Evolutionary conservation across 352 stramenopile genomes (phyloP).

Genomic region (Pythium guiyangense): DNA sequence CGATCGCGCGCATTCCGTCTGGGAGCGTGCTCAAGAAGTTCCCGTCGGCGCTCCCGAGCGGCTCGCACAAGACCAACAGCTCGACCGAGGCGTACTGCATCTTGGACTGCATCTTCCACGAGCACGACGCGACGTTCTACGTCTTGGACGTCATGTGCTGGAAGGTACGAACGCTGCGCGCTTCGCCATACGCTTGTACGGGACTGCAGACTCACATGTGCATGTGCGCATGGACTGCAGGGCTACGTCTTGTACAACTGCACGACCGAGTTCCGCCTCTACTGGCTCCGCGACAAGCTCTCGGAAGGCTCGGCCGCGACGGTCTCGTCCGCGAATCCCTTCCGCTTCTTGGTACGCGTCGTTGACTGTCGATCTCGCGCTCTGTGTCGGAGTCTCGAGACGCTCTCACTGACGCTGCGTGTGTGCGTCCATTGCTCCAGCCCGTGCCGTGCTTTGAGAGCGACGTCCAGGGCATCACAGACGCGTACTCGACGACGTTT

Average conservation of each 20-base stretch:
- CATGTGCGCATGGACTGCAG: slow-evolving; percentile 16
- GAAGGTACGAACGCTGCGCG: slow-evolving; percentile 71
- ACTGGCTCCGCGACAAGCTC: slow-evolving; percentile 91
- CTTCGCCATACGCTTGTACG: too few species aligned
- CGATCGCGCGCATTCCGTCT: slow-evolving; percentile 71
- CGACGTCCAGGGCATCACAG: slow-evolving; percentile 61
- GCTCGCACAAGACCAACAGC: slow-evolving; percentile 74
- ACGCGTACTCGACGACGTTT: slow-evolving; percentile 76
- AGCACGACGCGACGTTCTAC: slow-evolving; percentile 86
- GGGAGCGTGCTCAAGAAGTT: slow-evolving; percentile 86
- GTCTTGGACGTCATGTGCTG: slow-evolving; percentile 93
- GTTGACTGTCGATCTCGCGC: neutral
- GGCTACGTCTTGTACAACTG: slow-evolving; percentile 91
- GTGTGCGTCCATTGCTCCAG: slow-evolving; percentile 24
- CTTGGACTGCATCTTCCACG: slow-evolving; percentile 91
- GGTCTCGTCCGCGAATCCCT: slow-evolving; percentile 60
- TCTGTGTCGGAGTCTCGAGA: neutral
- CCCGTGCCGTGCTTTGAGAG: slow-evolving; percentile 85
- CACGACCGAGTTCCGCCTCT: slow-evolving; percentile 90
- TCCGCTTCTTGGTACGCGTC: slow-evolving; percentile 58
- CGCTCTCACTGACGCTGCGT: neutral
- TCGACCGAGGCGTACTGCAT: slow-evolving; percentile 81
- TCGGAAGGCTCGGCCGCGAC: slow-evolving; percentile 52
- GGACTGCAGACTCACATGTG: too few species aligned
- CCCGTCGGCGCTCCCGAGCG: slow-evolving; percentile 71